Evolutionary conservation across 768 basidiomycete species (phyloP), one percentile per base, ranked within the genome.

Genomic region (Auricularia sp.): DNA sequence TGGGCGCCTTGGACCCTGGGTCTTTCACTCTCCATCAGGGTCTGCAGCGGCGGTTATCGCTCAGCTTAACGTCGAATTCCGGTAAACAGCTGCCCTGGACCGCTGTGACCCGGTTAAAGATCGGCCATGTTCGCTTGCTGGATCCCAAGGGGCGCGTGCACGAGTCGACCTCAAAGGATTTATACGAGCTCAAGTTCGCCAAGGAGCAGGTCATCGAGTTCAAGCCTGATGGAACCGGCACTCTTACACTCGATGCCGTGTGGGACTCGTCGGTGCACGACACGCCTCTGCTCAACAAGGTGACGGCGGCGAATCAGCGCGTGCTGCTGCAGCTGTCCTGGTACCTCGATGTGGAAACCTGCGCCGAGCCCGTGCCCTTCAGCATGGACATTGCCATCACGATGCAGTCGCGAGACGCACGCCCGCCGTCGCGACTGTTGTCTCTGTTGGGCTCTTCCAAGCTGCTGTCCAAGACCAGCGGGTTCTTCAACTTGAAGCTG

Each of bases 201-300:
- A 83, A 87, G 73, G 85, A 90, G 21, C 88, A 90, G 75, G 73
- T 71, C 1, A 77, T 92, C 23, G 85, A 90, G 67, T 93, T 90
- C 78, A 86, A 80, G 69, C 81, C 88, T 1, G 94, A 98, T 74
- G 95, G 96, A 3, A 91, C 90, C 7, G 87, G 91, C 11, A 72
- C 74, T 6, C 74, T 98, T 56, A 76, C 80, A 23, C 87, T 85
- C 8, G 83, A 86, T 63, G 88, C 88, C 1, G 79, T 90, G 5
- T 98, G 96, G 95, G 97, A 99, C 75, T 93, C 92, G 1, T 93
- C 93, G 64, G 77, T 91, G 12, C 97, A 98, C 73, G 86, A 92
- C 68, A 93, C 92, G 12, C 73, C 85, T 16, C 77, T 95, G 54
- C 81, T 99, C 66, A 96, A 99, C 73, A 84, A 87, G 34, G 87